phyloP scores from a whole-genome alignment of 1,284 basidiomycete genomes.

The Trichosporon sp. region DNA sequence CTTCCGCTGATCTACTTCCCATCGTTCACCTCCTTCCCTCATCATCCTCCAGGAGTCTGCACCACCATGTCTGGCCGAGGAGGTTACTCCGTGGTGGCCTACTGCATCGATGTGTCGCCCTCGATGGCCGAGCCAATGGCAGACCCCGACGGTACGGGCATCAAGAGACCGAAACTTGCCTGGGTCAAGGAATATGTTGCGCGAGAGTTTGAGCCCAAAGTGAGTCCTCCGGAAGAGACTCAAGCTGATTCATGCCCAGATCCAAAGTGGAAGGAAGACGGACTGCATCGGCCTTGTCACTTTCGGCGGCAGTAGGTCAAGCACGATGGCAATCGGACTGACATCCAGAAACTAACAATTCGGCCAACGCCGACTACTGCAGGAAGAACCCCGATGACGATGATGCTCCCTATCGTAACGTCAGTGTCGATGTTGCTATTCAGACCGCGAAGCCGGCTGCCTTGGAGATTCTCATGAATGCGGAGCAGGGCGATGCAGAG shows the following conservation, averaged over 20 bases:
- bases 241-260: conserved; percentile 52
- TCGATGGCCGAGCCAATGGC: conserved; percentile 69
- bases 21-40: neutral
- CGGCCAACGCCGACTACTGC: conserved; percentile 52
- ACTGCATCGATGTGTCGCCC: conserved; percentile 77
- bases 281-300: conserved; percentile 80
- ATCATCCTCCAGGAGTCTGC: neutral
- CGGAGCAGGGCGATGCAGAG: conserved; percentile 52
- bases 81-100: conserved; percentile 49
- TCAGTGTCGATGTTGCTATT: conserved; percentile 71
- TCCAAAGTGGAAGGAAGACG: conserved; percentile 82
- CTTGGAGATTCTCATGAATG: conserved; percentile 65
- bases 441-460: conserved; percentile 69
- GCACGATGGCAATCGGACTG: neutral
- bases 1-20: neutral
- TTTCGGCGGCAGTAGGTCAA: conserved; percentile 64
- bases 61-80: conserved; percentile 32
- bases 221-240: conserved; percentile 33
- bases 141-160: conserved; percentile 55
- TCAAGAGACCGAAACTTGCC: conserved; percentile 67
- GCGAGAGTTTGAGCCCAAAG: conserved; percentile 83
- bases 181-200: conserved; percentile 79
- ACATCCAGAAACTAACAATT: conserved; percentile 64
- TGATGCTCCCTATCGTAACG: conserved; percentile 59
- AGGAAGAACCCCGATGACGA: conserved; percentile 35